Evolutionary conservation across 2,329 filamentous ascomycete species (phyloP), one percentile per base, ranked within the genome.

Genomic region (Thielaviopsis ethacetica): DNA sequence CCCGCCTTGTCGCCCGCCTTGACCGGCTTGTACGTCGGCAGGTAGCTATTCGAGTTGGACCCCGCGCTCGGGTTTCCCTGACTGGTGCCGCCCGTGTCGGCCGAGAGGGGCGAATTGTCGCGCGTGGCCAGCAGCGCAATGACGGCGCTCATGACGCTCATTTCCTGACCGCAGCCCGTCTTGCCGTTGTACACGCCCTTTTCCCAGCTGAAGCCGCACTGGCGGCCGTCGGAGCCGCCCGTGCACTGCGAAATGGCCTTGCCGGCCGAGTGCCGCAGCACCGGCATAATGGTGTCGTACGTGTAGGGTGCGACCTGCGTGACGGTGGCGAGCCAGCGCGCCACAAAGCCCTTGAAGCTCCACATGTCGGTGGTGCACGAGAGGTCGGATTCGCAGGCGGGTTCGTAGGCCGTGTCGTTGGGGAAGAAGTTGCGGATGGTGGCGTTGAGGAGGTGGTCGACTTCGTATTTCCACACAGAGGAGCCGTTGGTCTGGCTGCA

Each of bases 301-400:
- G 76, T 79, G 53, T 74, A 77, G 0, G 82, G 80, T 1, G 80
- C 79, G 30, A 84, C 64, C 61, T 79, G 72, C 2, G 75, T 73
- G 2, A 76, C 73, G 51, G 74, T 71, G 7, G 76, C 75, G 63
- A 83, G 74, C 76, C 79, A 82, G 22, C 77, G 74, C 41, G 77
- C 72, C 22, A 84, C 69, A 55, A 81, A 77, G 15, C 79, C 81
- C 65, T 84, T 84, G 73, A 83, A 85, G 5, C 78, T 77, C 60
- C 77, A 71, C 70, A 85, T 81, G 63, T 86, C 84, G 51, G 75
- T 76, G 63, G 80, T 80, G 71, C 84, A 87, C 3, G 72, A 77
- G 38, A 65, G 65, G 5, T 72, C 70, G 50, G 65, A 64, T 63
- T 85, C 82, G 68, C 84, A 88, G 5, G 80, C 75, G 17, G 78